Evolutionary conservation across 495 filamentous ascomycete species (phyloP), one percentile per base, ranked within the genome.

Genomic region (Aspergillus wentii): DNA sequence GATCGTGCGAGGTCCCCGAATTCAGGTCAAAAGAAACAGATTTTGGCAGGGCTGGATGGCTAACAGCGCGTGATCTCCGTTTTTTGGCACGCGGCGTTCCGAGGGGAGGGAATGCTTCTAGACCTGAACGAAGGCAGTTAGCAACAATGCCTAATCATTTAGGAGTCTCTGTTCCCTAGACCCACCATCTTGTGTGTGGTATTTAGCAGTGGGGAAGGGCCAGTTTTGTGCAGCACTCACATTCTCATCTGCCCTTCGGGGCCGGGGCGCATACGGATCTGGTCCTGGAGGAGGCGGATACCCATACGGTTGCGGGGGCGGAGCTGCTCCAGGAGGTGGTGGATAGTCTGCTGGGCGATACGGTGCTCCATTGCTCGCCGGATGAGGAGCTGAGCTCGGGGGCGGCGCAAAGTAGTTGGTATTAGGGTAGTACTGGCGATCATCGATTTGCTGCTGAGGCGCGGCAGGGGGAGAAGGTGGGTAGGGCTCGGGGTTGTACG

Each of bases 181-280:
- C 72, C 63, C 61, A 69, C 64, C 65, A 61, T 68, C 64, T 50
- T 52, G 50, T 45, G 30, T 48, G 45, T 58, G 56, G 35, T 55
- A 40, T 44, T 58, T 51, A 48, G 62, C 47, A 50, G 54, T 57
- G 47, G 68, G 51, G 49, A 57, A 59, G 54, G 44, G 49, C 40
- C 49, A 56, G 49, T 57, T 62, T 48, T 45, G 43, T 48, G 56
- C 52, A 46, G 59, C 52, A 71, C 72, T 76, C 71, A 76, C 73
- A 72, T 74, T 76, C 49, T 75, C 71, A 57, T 76, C 71, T 40
- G 59, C 66, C 50, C 69, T 59, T 33, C 67, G 64, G 19, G 68
- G 54, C 47, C 62, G 61, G 19, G 59, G 54, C 26, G 58, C 57
- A 38, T 71, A 74, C 3, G 61, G 48, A 35, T 69, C 64, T 14